These are phyloP conservation scores for Heterobasidion occidentale DNA, from an alignment of 1,284 basidiomycete species.

Conservation along the genomic window DNA sequence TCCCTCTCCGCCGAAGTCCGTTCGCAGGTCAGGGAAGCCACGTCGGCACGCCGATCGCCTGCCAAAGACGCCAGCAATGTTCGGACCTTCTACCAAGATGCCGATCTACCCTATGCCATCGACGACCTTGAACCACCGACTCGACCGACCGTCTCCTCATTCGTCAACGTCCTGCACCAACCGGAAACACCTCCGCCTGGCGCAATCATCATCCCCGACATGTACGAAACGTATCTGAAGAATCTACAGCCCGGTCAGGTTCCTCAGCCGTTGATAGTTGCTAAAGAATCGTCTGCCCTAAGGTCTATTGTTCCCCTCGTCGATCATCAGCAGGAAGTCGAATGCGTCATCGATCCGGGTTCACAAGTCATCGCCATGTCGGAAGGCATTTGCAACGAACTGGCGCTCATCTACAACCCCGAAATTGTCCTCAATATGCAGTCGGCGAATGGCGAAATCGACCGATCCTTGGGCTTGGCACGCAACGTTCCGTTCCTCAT, in stretches of 20 bases:
- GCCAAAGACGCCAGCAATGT: not conserved
- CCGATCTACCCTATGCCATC: not conserved
- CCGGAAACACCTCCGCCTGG: not conserved
- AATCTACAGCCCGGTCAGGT: not conserved
- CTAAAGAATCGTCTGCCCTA: not conserved
- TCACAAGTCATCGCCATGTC: not conserved
- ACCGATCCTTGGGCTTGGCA: conserved; percentile 17
- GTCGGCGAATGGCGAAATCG: conserved; percentile 19
- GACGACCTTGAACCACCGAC: not conserved
- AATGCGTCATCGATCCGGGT: not conserved
- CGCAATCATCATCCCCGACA: not conserved
- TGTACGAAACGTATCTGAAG: not conserved
- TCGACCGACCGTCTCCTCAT: not conserved
- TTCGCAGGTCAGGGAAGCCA: not conserved
- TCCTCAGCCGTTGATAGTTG: not conserved
- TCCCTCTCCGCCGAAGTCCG: too few relatives aligned
- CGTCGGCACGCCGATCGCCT: not conserved
- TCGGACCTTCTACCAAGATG: not conserved
- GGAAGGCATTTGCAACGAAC: not conserved
- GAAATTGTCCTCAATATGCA: not conserved
- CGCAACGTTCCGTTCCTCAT: not conserved
- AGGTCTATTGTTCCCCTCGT: not conserved
- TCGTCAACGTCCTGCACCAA: not conserved
- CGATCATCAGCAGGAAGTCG: not conserved
- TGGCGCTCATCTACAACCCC: not conserved